Base-by-base conservation (phyloP, 2,329 filamentous ascomycete species). In the Pseudogymnoascus sp. region DNA sequence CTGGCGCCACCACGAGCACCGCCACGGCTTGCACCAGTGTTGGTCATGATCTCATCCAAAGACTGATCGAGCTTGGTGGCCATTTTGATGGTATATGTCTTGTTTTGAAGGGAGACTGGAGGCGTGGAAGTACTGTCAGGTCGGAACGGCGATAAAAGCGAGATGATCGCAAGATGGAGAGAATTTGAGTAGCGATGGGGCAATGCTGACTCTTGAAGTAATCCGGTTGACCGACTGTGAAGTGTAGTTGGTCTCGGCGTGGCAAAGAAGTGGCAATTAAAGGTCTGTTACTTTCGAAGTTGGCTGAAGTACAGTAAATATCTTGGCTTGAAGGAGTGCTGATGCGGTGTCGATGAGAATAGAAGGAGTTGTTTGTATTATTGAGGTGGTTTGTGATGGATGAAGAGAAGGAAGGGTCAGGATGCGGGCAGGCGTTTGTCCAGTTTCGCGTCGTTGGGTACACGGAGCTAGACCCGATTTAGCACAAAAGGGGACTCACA, bases 1-100 rank as follows among this genome's bases (percentile, higher is more conserved):
- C 81, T 80, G 63, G 77, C 77, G 65, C 77, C 76, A 65, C 65
- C 65, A 62, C 65, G 65, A 28, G 37, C 64, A 42, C 43, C 60
- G 43, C 68, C 63, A 42, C 69, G 66, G 59, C 4, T 53, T 28
- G 38, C 36, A 34, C 49, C 46, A 25, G 62, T 61, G 74, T 87
- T 89, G 76, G 89, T 91, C 82, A 96, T 88, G 79, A 99, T 97
- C 80, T 97, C 92, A 77, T 97, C 95, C 70, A 99, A 90, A 81
- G 92, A 93, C 82, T 96, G 88, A 78, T 97, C 92, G 75, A 99
- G 89, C 82, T 97, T 97, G 81, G 86, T 88, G 82, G 91, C 91
- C 92, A 96, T 96, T 70, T 71, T 88, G 77, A 73, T 63, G 65
- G 65, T 53, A 49, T 56, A 56, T 21, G 12, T 62, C 61, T 59